Evolutionary conservation across 2,329 filamentous ascomycete genomes (phyloP).

Genomic region (Plenodomus tracheiphilus): DNA sequence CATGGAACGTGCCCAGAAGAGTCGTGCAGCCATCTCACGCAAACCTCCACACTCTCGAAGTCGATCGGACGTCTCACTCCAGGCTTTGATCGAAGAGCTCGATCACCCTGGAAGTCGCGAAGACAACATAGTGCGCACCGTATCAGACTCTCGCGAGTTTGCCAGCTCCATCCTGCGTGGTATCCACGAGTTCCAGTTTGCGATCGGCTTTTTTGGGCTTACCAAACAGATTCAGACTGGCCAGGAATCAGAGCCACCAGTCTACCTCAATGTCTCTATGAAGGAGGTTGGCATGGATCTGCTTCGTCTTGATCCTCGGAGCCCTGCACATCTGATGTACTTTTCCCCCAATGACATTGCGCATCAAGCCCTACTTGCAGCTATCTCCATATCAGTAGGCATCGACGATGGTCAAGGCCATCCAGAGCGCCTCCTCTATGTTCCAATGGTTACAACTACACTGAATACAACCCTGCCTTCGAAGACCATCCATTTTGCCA

Average conservation of each 20-base stretch:
- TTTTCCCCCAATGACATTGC: constrained; percentile 91
- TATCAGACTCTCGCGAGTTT: constrained; percentile 92
- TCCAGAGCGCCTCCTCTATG: constrained; percentile 84
- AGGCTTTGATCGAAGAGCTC: constrained; percentile 74
- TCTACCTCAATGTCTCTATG: constrained; percentile 86
- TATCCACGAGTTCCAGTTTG: constrained; percentile 95
- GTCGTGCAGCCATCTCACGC: constrained; percentile 37
- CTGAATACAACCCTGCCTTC: constrained; percentile 92
- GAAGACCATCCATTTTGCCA: constrained; percentile 82
- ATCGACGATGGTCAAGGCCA: constrained; percentile 87
- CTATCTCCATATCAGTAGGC: constrained; percentile 88
- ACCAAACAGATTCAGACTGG: constrained; percentile 76
- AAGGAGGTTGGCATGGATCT: constrained; percentile 96
- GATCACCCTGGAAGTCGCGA: constrained; percentile 68
- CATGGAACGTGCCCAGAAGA: constrained; percentile 56
- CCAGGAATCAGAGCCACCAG: constrained; percentile 67
- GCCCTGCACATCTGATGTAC: constrained; percentile 96
- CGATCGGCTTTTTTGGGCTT: constrained; percentile 85
- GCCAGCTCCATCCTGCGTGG: constrained; percentile 85
- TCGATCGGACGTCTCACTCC: constrained; percentile 64
- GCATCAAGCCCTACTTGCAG: constrained; percentile 90
- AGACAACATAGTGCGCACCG: constrained; percentile 74
- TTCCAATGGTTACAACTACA: constrained; percentile 96
- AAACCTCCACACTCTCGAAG: constrained; percentile 25
- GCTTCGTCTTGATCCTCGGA: constrained; percentile 86